Evolutionary conservation across 2,329 filamentous ascomycete species (phyloP).

Genomic region (Colletotrichum tropicale): DNA sequence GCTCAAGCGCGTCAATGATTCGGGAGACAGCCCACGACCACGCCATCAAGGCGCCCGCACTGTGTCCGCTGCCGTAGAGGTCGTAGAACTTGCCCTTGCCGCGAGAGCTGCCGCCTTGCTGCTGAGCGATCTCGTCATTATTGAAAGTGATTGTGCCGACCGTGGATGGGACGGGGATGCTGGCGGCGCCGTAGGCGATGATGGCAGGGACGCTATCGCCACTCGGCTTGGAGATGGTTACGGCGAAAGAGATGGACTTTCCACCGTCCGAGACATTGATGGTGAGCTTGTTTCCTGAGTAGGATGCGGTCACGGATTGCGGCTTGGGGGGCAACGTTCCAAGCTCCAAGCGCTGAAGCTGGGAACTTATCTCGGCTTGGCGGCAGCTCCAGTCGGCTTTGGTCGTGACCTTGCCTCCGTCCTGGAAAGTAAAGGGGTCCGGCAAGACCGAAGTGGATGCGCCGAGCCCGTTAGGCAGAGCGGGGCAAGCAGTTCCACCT

Average conservation of each 20-base stretch:
- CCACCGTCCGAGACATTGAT: slow-evolving; percentile 38
- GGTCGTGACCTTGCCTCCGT: slow-evolving; percentile 39
- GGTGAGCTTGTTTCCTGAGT: slow-evolving; percentile 35
- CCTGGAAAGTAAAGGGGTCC: slow-evolving; percentile 44
- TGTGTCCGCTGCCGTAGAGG: slow-evolving; percentile 48
- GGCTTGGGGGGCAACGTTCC: slow-evolving; percentile 39
- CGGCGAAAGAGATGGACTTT: slow-evolving; percentile 34
- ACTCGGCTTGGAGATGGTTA: slow-evolving; percentile 30
- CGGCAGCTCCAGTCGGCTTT: slow-evolving; percentile 45
- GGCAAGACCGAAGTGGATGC: slow-evolving; percentile 4
- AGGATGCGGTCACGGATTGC: slow-evolving; percentile 34
- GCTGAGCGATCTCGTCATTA: slow-evolving; percentile 50
- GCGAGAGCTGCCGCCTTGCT: slow-evolving; percentile 40
- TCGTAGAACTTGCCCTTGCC: slow-evolving; percentile 54
- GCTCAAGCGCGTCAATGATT: slow-evolving; percentile 52
- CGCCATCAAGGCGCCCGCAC: slow-evolving; percentile 50
- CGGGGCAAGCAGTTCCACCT: slow-evolving; percentile 3
- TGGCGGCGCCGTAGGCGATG: slow-evolving; percentile 48
- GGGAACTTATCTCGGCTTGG: slow-evolving; percentile 40
- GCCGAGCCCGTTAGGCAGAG: slow-evolving; percentile 8
- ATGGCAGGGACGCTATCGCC: slow-evolving; percentile 50
- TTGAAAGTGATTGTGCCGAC: slow-evolving; percentile 54
- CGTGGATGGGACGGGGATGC: slow-evolving; percentile 47
- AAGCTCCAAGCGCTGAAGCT: slow-evolving; percentile 42
- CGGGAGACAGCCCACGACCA: slow-evolving; percentile 56